Percentiles rank a stretch among this genome's conserved stretches.
These are phyloP conservation scores for Saksenaea vasiformis DNA, from an alignment of 371 early-diverging fungal genomes.

Conservation along the genomic window DNA sequence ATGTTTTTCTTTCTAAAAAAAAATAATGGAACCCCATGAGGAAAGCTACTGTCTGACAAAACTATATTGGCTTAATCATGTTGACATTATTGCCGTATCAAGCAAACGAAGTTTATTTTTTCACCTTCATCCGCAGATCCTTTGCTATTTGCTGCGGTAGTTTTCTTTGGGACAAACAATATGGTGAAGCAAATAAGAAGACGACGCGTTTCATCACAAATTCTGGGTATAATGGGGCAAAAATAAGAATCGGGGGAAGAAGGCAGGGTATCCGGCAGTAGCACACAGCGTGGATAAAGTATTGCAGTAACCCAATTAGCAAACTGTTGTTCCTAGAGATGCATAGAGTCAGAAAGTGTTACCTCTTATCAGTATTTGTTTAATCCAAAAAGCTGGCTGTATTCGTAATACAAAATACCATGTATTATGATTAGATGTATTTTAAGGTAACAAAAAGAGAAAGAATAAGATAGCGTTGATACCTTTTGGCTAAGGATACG, in stretches of 20 bases:
- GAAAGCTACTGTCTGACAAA: neutral
- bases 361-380: neutral
- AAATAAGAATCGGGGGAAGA: neutral
- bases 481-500: neutral
- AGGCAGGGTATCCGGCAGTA: neutral
- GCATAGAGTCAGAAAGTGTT: neutral
- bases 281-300: neutral
- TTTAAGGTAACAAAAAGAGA: neutral
- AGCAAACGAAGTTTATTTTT: neutral
- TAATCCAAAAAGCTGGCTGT: neutral
- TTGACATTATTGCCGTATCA: neutral
- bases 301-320: neutral
- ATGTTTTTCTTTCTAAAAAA: too few species aligned
- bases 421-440: neutral
- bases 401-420: neutral
- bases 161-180: too few species aligned
- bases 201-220: neutral
- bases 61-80: neutral
- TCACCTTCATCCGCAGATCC: neutral
- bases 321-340: neutral
- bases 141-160: too few species aligned
- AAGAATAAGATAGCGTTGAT: neutral
- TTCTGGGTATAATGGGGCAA: neutral
- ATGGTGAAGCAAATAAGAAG: neutral
- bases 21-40: neutral